phyloP scores from a whole-genome alignment of 371 early-diverging fungal genomes.

The Rhizopus sp. region DNA sequence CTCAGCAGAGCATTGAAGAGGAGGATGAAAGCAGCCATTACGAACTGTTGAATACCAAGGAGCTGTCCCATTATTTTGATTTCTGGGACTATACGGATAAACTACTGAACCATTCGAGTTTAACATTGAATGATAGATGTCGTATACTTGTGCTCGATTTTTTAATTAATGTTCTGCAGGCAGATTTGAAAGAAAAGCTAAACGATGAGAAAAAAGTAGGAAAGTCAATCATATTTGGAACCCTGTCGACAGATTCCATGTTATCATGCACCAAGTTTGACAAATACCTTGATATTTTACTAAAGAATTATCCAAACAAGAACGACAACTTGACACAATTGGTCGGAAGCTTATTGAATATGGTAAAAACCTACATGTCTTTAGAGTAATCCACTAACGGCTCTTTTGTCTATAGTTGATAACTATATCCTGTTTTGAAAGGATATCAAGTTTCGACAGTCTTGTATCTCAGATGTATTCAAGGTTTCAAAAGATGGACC shows the following conservation, averaged over 20 bases:
- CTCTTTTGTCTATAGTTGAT: constrained; percentile 15
- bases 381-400: neutral
- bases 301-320: constrained; percentile 8
- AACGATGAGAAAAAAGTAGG: constrained; percentile 4
- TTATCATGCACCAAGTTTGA: constrained; percentile 9
- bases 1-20: neutral
- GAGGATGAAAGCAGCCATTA: constrained; percentile 15
- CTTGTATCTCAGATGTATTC: constrained; percentile 9
- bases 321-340: constrained; percentile 11
- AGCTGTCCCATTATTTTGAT: constrained; percentile 14
- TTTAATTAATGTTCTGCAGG: constrained; percentile 22
- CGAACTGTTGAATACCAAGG: constrained; percentile 10
- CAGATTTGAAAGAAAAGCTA: constrained; percentile 18
- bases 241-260: constrained; percentile 10
- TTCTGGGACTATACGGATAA: constrained; percentile 16
- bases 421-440: constrained; percentile 14
- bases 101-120: constrained; percentile 1
- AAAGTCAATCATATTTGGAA: constrained; percentile 13
- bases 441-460: constrained; percentile 1
- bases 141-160: constrained; percentile 13
- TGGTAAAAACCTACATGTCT: constrained; percentile 9
- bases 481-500: constrained; percentile 12
- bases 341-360: constrained; percentile 15
- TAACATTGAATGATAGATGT: constrained; percentile 1
- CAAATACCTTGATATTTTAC: constrained; percentile 13